phyloP scores from a whole-genome alignment of 106 monocot species.

The Apostasia shenzhenica region DNA sequence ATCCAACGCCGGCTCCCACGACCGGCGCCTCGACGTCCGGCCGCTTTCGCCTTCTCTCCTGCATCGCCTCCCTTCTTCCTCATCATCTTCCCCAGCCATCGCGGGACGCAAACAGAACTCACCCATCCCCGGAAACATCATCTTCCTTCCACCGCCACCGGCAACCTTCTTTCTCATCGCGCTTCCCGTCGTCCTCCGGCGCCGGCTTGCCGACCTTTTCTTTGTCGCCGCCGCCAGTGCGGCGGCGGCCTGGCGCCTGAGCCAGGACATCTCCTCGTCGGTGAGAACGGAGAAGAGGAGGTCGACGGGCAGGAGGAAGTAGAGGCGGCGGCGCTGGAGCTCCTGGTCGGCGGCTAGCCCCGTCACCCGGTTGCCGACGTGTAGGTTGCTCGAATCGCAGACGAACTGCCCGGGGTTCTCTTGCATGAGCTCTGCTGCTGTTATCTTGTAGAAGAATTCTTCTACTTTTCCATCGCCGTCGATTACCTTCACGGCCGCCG shows the following conservation, averaged over 20 bases:
- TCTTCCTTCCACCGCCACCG: neutral
- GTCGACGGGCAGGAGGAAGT: slow-evolving; percentile 70
- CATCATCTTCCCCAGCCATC: neutral
- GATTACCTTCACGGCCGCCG: slow-evolving; percentile 23
- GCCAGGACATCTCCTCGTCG: slow-evolving; percentile 52
- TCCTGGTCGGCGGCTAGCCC: slow-evolving; percentile 37
- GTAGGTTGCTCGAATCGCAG: slow-evolving; percentile 41
- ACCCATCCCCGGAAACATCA: slow-evolving; percentile 29
- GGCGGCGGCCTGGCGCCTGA: slow-evolving; percentile 15
- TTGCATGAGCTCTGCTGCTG: slow-evolving; percentile 40
- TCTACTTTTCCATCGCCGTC: slow-evolving; percentile 21
- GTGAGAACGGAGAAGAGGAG: slow-evolving; percentile 83
- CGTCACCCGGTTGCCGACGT: slow-evolving; percentile 44
- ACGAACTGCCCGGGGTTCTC: slow-evolving; percentile 49
- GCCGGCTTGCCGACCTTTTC: neutral
- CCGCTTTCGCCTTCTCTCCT: neutral
- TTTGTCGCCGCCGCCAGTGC: slow-evolving; percentile 4
- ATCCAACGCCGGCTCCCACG: slow-evolving; percentile 62
- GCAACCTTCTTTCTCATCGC: neutral
- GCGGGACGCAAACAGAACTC: slow-evolving; percentile 36
- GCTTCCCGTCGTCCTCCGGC: neutral
- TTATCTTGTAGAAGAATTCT: slow-evolving; percentile 13
- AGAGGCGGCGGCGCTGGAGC: slow-evolving; percentile 30
- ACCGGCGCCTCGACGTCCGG: neutral
- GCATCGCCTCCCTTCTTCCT: neutral